phyloP scores from a whole-genome alignment of 345 rosid species.

The Salix koriyanagi region DNA sequence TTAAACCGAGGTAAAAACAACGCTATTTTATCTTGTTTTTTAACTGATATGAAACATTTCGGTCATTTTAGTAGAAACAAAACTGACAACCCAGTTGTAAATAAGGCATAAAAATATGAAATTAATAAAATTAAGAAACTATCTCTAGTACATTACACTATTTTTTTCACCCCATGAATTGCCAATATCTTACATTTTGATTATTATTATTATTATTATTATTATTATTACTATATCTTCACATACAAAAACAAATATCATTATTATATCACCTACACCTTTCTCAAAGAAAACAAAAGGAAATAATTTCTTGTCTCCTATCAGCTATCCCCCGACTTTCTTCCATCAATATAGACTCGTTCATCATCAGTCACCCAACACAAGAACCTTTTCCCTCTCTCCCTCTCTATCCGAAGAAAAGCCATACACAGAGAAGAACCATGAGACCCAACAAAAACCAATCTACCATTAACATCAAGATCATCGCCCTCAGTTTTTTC shows the following conservation, averaged over 20 bases:
- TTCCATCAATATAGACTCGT: not conserved
- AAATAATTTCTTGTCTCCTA: not conserved
- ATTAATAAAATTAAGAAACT: too few species aligned
- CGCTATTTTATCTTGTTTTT: too few species aligned
- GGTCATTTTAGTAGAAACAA: too few species aligned
- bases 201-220: not conserved
- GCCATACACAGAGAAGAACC: not conserved
- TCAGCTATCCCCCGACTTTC: not conserved
- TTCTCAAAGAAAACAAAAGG: not conserved
- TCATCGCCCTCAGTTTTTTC: constrained; percentile 31
- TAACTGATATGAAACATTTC: too few species aligned
- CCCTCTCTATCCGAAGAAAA: not conserved
- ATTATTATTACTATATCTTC: not conserved
- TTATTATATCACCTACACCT: too few species aligned
- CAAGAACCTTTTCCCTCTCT: not conserved
- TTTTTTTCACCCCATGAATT: too few species aligned
- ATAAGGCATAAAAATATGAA: too few species aligned
- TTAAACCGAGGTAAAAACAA: too few species aligned
- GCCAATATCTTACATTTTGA: not conserved
- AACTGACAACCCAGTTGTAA: too few species aligned
- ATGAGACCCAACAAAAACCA: constrained; percentile 39
- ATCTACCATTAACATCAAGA: constrained; percentile 34
- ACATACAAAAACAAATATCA: not conserved
- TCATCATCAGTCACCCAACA: not conserved
- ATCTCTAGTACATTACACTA: too few species aligned